Base-by-base conservation (phyloP, 2,329 filamentous ascomycete species). In the Penicillium sp. region DNA sequence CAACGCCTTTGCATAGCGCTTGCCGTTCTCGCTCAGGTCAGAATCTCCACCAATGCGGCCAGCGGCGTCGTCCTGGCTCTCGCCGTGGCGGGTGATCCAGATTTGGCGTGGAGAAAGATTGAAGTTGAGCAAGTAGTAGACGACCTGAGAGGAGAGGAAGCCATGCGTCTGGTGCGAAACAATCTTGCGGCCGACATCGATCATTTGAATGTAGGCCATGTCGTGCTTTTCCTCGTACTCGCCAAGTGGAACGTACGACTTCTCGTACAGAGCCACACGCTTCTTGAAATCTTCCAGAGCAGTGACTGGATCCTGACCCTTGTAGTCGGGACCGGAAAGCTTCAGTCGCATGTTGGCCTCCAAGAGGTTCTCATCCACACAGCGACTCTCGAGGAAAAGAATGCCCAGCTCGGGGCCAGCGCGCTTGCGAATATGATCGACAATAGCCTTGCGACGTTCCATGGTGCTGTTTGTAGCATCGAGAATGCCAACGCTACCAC, bases 321-420 rank as follows among this genome's bases (percentile, higher is more conserved):
- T 92, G 81, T 99, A 99, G 77, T 99, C 95, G 0, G 95, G 95
- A 0, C 95, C 95, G 3, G 92, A 96, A 7, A 98, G 87, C 82
- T 98, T 98, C 65, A 98, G 82, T 30, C 94, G 92, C 93, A 98
- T 98, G 74, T 98, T 98, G 19, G 93, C 92, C 77, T 98, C 93
- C 40, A 98, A 84, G 28, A 98, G 82, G 77, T 88, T 87, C 62
- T 91, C 84, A 70, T 98, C 93, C 63, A 92, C 85, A 77, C 95
- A 99, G 56, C 96, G 90, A 72, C 92, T 97, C 81, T 99, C 95
- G 30, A 99, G 90, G 76, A 98, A 99, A 12, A 99, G 83, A 19
- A 99, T 92, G 35, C 94, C 94, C 24, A 99, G 84, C 67, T 89
- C 87, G 63, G 91, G 91, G 2, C 94, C 93, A 69, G 96, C 94